Evolutionary conservation across 495 filamentous ascomycete genomes (phyloP), one percentile per base, ranked within the genome.

Genomic region (Acidiella bohemica): DNA sequence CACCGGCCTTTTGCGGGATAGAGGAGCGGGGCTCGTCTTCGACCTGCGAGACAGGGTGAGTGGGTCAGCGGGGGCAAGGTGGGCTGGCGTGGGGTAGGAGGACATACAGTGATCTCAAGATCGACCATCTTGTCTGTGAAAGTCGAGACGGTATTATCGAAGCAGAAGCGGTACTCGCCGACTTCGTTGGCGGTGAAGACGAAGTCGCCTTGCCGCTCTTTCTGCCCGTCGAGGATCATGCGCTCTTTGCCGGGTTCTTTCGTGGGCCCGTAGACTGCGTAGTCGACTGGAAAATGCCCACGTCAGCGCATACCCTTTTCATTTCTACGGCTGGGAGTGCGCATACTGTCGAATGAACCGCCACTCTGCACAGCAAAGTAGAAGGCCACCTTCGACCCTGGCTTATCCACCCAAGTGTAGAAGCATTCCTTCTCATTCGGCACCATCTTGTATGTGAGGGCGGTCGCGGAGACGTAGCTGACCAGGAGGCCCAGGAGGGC

Each of bases 91-190:
- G 12, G 16, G 9, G 14, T 1, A 44, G 43, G 37, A 17, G 21
- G 25, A 64, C 81, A 46, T 66, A 95, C 90, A 50, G 90, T 72
- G 58, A 99, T 94, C 65, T 99, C 92, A 56, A 99, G 96, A 58
- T 99, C 90, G 38, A 99, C 87, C 63, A 88, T 77, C 64, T 99
- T 99, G 66, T 99, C 92, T 17, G 88, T 78, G 53, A 90, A 94
- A 2, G 88, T 96, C 51, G 82, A 90, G 82, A 96, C 93, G 53
- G 93, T 83, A 54, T 96, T 99, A 64, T 90, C 79, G 67, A 99
- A 96, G 72, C 92, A 99, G 63, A 96, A 95, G 40, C 74, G 73
- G 64, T 96, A 96, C 53, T 96, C 90, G 33, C 92, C 92, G n/a
- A 75, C 47, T 32, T 93, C 81, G 50, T 81, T 81, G 4, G 90